Base-by-base conservation (phyloP, 140 eudicot species). In the Bidens hawaiensis region DNA sequence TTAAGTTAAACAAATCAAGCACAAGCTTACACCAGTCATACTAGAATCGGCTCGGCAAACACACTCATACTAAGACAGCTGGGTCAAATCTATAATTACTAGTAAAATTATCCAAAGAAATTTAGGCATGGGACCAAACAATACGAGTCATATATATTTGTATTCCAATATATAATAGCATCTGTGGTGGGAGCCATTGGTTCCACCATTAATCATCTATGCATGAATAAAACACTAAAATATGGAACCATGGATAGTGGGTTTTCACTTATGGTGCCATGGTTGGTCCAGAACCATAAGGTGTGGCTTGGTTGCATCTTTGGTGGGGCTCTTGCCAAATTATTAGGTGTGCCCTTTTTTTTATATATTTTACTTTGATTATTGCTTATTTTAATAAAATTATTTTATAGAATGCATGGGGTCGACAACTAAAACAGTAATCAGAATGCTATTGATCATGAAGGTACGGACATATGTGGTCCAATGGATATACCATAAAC, bases 161-260 rank as follows among this genome's bases (percentile, higher is more conserved):
- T 66, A 55, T 8, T 54, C 43, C 64, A 50, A 50, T 71, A 68
- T 49, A 34, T 49, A 47, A 46, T 48, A 68, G 66, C 79, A 72
- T 78, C 69, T 67, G 34, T 66, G 78, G 78, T 65, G 78, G 78
- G 73, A 73, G 38, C 73, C 64, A 58, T 65, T 28, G 71, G 71
- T 36, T 70, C 75, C 76, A 61, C 64, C 71, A 46, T 65, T 42
- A 65, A 74, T 58, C 73, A 73, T 65, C 38, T 65, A 46, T 57
- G 61, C 17, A 73, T 65, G 33, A 65, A 65, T 65, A 31, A 46
- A 14, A 26, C n/a, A 15, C 1, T 24, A 14, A 1, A 54, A 52
- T 6, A 53, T 34, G 60, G 40, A 70, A 38, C 65, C 64, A 57
- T 70, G 73, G 67, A 62, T 67, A 68, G 75, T 66, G 70, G 79